Evolutionary conservation across 2,329 filamentous ascomycete genomes (phyloP), one percentile per base, ranked within the genome.

Genomic region (Capronia epimyces): DNA sequence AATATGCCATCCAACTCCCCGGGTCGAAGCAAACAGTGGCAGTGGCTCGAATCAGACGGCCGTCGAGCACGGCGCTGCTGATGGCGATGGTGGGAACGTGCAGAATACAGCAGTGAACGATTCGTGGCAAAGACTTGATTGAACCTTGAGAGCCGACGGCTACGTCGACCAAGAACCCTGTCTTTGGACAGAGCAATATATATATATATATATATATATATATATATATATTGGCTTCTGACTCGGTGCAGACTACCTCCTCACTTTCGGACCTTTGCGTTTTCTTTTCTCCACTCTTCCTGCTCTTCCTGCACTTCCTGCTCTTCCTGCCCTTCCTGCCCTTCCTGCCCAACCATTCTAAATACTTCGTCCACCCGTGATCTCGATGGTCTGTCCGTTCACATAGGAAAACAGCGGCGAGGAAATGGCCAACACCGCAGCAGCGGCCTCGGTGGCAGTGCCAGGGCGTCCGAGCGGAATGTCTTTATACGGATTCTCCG

Each of bases 331-430:
- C 29, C 29, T 3, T 32, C 13, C 29, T 32, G n/a, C 29, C 12
- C 29, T 9, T 32, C 29, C 13, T n/a, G 29, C 13, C 7, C 29
- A n/a, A 3, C 7, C 7, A 3, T 8, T 43, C 25, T 76, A 82
- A 67, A 81, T 82, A 62, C 78, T 78, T 59, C 80, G 74, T 2
- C 89, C 88, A 12, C 88, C 89, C 3, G 87, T 93, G 46, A 93
- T 87, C 72, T 83, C 87, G 60, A 95, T 86, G 0, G 87, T 91
- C 77, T 95, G 88, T 0, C 89, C 89, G 56, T 79, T 84, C 3
- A 95, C 87, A 71, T 95, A 95, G 34, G 83, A 83, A 63, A 93
- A 89, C 64, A 90, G 68, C 22, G 89, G 89, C 64, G 87, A 91
- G 2, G 83, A 86, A 22, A 93, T 82, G 5, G 84, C 88, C 65